Evolutionary conservation across 805 yeast species (phyloP).

Genomic region (Spathaspora hagerdaliae): DNA sequence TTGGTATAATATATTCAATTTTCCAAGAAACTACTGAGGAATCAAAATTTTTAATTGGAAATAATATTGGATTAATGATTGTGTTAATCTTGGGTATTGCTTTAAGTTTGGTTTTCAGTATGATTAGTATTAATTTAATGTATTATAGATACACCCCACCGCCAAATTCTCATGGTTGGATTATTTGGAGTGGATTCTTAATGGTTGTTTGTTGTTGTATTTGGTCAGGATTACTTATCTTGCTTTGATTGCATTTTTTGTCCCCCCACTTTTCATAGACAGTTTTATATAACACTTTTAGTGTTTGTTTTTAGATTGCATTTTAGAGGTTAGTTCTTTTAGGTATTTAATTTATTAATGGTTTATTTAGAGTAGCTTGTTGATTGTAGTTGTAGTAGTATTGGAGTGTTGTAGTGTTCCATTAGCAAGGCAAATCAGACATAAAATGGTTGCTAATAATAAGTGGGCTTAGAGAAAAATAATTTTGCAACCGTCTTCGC

Average conservation of each 20-base stretch:
- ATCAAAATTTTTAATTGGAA: slow-evolving; percentile 20
- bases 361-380: neutral
- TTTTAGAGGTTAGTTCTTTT: neutral
- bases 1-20: slow-evolving; percentile 36
- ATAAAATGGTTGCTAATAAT: too few species aligned
- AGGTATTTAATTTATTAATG: too few species aligned
- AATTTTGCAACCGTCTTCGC: too few species aligned
- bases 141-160: slow-evolving; percentile 26
- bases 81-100: slow-evolving; percentile 28
- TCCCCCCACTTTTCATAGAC: too few species aligned
- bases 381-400: too few species aligned
- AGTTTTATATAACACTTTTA: neutral
- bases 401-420: too few species aligned
- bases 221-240: slow-evolving; percentile 10
- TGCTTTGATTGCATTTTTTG: neutral
- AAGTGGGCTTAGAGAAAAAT: too few species aligned
- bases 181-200: slow-evolving; percentile 12
- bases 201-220: slow-evolving; percentile 12
- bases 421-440: too few species aligned
- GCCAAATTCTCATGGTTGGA: slow-evolving; percentile 17
- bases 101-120: slow-evolving; percentile 28
- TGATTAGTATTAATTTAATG: slow-evolving; percentile 31
- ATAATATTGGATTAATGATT: slow-evolving; percentile 30
- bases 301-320: neutral
- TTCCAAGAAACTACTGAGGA: slow-evolving; percentile 17